Evolutionary conservation across 352 stramenopile species (phyloP).

Genomic region (Aphanomyces astaci): DNA sequence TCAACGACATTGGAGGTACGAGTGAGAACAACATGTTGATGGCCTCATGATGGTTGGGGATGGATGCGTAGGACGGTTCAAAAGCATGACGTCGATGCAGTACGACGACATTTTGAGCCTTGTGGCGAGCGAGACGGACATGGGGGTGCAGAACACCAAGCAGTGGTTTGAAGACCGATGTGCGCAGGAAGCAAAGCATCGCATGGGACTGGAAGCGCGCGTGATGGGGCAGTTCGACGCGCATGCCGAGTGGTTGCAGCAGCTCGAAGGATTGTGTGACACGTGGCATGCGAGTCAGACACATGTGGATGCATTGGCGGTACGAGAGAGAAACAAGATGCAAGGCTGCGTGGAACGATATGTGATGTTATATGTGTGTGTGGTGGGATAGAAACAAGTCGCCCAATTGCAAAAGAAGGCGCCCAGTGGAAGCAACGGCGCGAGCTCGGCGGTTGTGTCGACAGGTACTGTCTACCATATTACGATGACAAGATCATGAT

Average conservation of each 20-base stretch:
- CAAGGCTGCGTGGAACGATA: too few species aligned
- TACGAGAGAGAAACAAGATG: too few species aligned
- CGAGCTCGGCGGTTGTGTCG: too few species aligned
- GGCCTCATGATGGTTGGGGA: too few species aligned
- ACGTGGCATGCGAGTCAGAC: conserved; percentile 8
- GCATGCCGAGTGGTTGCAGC: conserved; percentile 73
- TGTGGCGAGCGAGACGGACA: conserved; percentile 60
- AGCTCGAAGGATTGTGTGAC: conserved; percentile 39
- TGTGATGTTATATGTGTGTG: too few species aligned
- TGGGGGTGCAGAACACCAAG: conserved; percentile 56
- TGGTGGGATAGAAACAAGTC: conserved; percentile 10
- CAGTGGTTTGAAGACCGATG: conserved; percentile 56
- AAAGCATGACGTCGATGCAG: conserved; percentile 22
- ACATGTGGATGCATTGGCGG: conserved; percentile 9
- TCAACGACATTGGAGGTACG: conserved; percentile 21
- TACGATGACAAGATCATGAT: too few species aligned
- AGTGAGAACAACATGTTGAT: background rate
- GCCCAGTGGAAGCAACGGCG: too few species aligned
- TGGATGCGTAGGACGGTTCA: conserved; percentile 17
- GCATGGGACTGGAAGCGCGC: conserved; percentile 48
- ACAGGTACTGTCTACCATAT: too few species aligned
- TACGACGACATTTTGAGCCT: conserved; percentile 28
- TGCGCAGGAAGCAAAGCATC: conserved; percentile 52
- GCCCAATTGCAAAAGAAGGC: conserved; percentile 5
- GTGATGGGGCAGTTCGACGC: conserved; percentile 47